phyloP scores from a whole-genome alignment of 192 early-diverging fungal species.

The Chytriomyces sp. region DNA sequence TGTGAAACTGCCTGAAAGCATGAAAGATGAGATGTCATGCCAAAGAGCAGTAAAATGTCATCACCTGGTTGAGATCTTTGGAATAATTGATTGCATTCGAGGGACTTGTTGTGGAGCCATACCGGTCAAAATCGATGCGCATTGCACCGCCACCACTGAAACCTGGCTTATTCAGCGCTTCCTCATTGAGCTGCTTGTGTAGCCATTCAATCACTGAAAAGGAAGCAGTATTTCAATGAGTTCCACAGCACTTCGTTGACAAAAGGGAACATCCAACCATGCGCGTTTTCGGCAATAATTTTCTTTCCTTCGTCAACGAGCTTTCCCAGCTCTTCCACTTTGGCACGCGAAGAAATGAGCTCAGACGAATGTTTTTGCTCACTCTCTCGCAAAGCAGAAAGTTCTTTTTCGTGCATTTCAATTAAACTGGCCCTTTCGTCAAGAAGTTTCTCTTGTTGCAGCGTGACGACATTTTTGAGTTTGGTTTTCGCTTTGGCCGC shows the following conservation, averaged over 20 bases:
- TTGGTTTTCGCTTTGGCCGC: slow-evolving; percentile 58
- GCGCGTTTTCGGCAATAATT: slow-evolving; percentile 62
- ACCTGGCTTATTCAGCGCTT: slow-evolving; percentile 52
- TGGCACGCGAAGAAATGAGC: neutral
- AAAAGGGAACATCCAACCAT: slow-evolving; percentile 39
- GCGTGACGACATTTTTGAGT: slow-evolving; percentile 60
- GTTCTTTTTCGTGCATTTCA: slow-evolving; percentile 50
- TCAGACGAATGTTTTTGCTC: slow-evolving; percentile 30
- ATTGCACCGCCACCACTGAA: neutral
- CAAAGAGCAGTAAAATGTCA: neutral
- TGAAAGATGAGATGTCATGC: too few species aligned
- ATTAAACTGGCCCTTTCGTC: slow-evolving; percentile 52
- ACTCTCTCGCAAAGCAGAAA: slow-evolving; percentile 36
- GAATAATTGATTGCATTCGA: neutral
- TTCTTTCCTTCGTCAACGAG: slow-evolving; percentile 55
- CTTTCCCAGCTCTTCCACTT: slow-evolving; percentile 41
- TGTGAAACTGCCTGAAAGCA: too few species aligned
- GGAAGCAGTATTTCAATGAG: neutral
- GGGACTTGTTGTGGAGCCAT: slow-evolving; percentile 13
- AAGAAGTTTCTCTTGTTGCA: slow-evolving; percentile 65
- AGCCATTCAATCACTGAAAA: slow-evolving; percentile 66
- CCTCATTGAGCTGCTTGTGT: slow-evolving; percentile 68
- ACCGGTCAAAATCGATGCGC: slow-evolving; percentile 34
- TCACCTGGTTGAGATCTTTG: neutral
- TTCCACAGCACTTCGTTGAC: slow-evolving; percentile 5